A percentile compares a stretch with the other conserved stretches of the same genome.
Evolutionary conservation across 2,329 filamentous ascomycete genomes (phyloP).

Genomic region (Didymosphaeria variabile): DNA sequence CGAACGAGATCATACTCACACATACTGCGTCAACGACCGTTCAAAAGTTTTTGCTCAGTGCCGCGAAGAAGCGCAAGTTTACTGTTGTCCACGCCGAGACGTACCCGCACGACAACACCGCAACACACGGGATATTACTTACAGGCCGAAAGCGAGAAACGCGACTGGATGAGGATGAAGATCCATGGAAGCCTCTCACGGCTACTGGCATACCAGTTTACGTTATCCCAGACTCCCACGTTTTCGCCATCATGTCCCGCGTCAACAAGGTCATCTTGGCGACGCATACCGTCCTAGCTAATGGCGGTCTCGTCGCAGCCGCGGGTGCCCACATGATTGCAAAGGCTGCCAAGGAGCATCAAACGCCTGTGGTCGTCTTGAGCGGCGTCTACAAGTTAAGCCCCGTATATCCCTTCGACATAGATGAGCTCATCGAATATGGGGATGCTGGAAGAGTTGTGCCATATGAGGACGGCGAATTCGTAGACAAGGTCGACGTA

Average conservation of each 20-base stretch:
- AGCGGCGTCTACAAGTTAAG: slow-evolving; percentile 94
- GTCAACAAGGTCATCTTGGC: slow-evolving; percentile 95
- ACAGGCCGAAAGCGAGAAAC: slow-evolving; percentile 61
- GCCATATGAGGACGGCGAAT: slow-evolving; percentile 78
- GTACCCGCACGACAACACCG: slow-evolving; percentile 73
- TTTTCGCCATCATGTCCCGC: slow-evolving; percentile 93
- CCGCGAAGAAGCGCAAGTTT: slow-evolving; percentile 88
- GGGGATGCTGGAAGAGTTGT: slow-evolving; percentile 81
- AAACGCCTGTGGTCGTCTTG: slow-evolving; percentile 86
- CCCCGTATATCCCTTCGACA: slow-evolving; percentile 85
- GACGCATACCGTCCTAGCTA: slow-evolving; percentile 86
- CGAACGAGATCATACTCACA: slow-evolving; percentile 90
- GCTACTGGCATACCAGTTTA: slow-evolving; percentile 83
- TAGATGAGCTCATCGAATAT: slow-evolving; percentile 84
- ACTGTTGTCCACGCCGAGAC: slow-evolving; percentile 85
- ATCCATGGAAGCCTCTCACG: slow-evolving; percentile 79
- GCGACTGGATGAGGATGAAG: slow-evolving; percentile 61
- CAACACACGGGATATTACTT: slow-evolving; percentile 68
- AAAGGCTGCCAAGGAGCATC: slow-evolving; percentile 81
- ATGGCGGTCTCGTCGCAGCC: slow-evolving; percentile 85
- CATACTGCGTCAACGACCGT: slow-evolving; percentile 87
- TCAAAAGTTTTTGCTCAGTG: slow-evolving; percentile 87
- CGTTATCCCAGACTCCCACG: slow-evolving; percentile 81
- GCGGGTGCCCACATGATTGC: slow-evolving; percentile 86
- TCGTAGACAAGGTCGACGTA: slow-evolving; percentile 81